These are phyloP conservation scores for Geranium incanum DNA, from an alignment of 441 rosid species.

Conservation along the genomic window DNA sequence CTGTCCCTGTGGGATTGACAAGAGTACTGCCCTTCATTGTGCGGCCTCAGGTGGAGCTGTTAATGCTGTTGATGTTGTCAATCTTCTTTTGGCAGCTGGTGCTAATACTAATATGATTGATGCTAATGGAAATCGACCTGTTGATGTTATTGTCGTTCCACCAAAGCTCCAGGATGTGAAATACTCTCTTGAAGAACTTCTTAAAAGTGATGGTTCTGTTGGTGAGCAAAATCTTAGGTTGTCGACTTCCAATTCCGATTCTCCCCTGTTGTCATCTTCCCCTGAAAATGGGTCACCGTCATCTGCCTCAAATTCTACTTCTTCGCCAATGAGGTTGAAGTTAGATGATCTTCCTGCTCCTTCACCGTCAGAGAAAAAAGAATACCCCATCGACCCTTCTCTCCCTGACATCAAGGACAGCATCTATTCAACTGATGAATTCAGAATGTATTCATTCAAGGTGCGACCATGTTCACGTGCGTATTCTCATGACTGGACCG, in stretches of 20 bases:
- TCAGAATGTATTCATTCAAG: conserved; percentile 71
- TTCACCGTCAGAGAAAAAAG: conserved; percentile 42
- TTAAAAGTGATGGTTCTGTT: conserved; percentile 37
- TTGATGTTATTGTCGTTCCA: conserved; percentile 57
- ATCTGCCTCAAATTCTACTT: conserved; percentile 29
- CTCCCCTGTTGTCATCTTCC: conserved; percentile 42
- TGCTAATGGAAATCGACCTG: conserved; percentile 47
- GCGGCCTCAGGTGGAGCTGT: conserved; percentile 71
- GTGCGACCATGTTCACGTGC: conserved; percentile 71
- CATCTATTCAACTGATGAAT: conserved; percentile 67
- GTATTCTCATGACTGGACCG: conserved; percentile 75
- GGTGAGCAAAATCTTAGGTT: conserved; percentile 39
- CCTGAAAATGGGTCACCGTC: conserved; percentile 42
- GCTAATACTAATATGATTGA: conserved; percentile 50
- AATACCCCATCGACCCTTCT: conserved; percentile 65
- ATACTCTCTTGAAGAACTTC: conserved; percentile 51
- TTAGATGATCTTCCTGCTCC: conserved; percentile 25
- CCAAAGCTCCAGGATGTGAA: conserved; percentile 47
- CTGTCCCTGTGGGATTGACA: conserved; percentile 43
- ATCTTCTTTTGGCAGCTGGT: conserved; percentile 51
- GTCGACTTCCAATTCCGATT: conserved; percentile 30
- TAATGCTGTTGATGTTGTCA: conserved; percentile 55
- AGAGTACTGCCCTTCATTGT: conserved; percentile 61
- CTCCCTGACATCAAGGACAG: conserved; percentile 72
- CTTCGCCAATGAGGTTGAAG: conserved; percentile 33